Percentiles rank a stretch among this genome's conserved stretches.
Conservation (phyloP, 2,329 filamentous ascomycete species). For the Pseudogymnoascus sp. region DNA sequence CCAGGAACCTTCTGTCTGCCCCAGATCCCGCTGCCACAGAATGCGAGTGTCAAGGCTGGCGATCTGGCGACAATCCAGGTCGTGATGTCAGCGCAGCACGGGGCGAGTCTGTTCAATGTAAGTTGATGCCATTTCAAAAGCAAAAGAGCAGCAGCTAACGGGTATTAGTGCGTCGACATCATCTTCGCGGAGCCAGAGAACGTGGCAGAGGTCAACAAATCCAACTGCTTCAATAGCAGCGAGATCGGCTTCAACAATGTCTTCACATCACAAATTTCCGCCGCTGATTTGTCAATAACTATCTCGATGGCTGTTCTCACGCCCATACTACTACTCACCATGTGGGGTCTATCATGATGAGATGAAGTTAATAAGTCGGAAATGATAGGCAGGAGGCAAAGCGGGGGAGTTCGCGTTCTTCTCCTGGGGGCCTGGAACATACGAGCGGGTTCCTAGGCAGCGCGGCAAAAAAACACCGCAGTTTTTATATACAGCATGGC, state of each 20-base stretch:
- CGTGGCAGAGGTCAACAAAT: slow-evolving; percentile 64
- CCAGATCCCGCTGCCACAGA: slow-evolving; percentile 74
- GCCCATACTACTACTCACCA: background rate
- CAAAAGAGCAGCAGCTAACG: slow-evolving; percentile 11
- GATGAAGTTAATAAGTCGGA: background rate
- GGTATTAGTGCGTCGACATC: slow-evolving; percentile 78
- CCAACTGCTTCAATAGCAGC: slow-evolving; percentile 85
- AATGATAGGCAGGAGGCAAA: background rate
- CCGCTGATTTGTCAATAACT: background rate
- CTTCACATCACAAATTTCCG: slow-evolving; percentile 46
- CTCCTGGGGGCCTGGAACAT: background rate
- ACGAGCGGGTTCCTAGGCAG: slow-evolving; percentile 2
- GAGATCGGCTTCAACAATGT: slow-evolving; percentile 70
- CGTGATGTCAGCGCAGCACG: slow-evolving; percentile 75
- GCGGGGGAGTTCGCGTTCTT: background rate
- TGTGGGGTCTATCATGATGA: slow-evolving; percentile 3
- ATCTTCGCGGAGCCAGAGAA: slow-evolving; percentile 78
- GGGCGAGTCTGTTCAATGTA: slow-evolving; percentile 60
- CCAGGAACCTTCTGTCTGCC: slow-evolving; percentile 83
- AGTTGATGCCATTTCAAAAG: slow-evolving; percentile 11
- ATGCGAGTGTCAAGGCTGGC: slow-evolving; percentile 65
- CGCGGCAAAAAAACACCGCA: background rate
- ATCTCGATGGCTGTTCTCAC: background rate
- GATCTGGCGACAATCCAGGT: slow-evolving; percentile 87
- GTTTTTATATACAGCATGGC: slow-evolving; percentile 4